phyloP scores from a whole-genome alignment of 139 green algal species.

The Haematococcus sp. region DNA sequence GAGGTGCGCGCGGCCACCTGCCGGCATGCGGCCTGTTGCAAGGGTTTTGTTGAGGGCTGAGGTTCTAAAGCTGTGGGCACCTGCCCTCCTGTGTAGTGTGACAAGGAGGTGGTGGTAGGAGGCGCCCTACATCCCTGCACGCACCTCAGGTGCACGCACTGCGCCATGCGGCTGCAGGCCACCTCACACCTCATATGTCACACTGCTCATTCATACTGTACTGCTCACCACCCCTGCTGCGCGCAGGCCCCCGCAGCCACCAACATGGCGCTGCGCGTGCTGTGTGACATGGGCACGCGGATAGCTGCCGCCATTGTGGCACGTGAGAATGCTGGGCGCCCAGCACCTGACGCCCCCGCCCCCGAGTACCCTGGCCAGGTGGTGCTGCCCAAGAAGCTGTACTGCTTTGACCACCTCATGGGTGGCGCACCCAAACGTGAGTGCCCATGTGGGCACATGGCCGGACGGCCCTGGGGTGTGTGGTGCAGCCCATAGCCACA shows the following conservation, averaged over 20 bases:
- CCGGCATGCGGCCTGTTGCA: no score
- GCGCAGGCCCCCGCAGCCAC: not conserved
- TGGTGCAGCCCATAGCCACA: not conserved
- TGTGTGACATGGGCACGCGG: conserved; percentile 9
- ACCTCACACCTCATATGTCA: no score
- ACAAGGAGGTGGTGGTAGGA: no score
- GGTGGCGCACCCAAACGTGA: not conserved
- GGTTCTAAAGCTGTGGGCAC: no score
- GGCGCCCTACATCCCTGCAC: no score
- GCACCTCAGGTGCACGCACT: no score
- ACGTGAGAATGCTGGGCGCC: conserved; percentile 4
- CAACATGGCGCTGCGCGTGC: conserved; percentile 1
- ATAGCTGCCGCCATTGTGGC: conserved; percentile 11
- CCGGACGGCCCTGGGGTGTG: not conserved
- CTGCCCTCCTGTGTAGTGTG: no score
- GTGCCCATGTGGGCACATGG: not conserved
- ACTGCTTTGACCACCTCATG: conserved; percentile 6
- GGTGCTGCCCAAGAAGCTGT: conserved; percentile 15
- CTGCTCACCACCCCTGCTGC: not conserved
- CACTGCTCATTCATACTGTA: not conserved
- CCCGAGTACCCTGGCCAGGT: conserved; percentile 11
- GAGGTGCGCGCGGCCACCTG: not conserved
- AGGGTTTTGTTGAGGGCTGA: no score
- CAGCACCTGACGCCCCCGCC: no score
- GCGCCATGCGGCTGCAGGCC: no score